phyloP scores from a whole-genome alignment of 345 rosid species.

The Aurinia saxatilis region DNA sequence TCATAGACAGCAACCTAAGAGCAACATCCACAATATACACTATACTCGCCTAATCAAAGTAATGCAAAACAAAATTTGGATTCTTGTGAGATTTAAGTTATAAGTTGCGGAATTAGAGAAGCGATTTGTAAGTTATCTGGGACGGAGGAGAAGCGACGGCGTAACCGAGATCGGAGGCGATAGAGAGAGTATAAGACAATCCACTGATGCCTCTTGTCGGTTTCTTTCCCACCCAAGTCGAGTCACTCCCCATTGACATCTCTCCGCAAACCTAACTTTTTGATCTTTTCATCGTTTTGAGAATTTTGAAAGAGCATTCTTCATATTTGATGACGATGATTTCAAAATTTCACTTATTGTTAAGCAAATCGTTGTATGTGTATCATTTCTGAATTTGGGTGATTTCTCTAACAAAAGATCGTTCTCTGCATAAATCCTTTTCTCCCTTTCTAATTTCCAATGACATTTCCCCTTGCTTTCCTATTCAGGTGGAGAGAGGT shows the following conservation, averaged over 20 bases:
- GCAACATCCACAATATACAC: not conserved
- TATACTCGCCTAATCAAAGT: not conserved
- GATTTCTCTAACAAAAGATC: too few species aligned
- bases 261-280: too few species aligned
- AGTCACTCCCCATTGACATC: constrained; percentile 81
- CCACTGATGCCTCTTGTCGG: constrained; percentile 96
- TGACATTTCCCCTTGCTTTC: too few species aligned
- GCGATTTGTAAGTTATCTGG: constrained; percentile 56
- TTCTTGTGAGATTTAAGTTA: not conserved
- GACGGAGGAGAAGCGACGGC: constrained; percentile 71
- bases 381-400: too few species aligned
- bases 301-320: too few species aligned
- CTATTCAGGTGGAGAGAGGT: too few species aligned
- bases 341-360: too few species aligned
- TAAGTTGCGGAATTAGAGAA: not conserved
- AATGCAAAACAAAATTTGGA: not conserved
- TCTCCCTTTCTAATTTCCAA: too few species aligned
- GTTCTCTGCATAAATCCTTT: too few species aligned
- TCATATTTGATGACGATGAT: too few species aligned
- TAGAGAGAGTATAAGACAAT: constrained; percentile 91
- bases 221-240: constrained; percentile 94
- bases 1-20: constrained; percentile 5
- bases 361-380: too few species aligned
- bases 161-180: constrained; percentile 94
- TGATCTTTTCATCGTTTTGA: too few species aligned